Evolutionary conservation across 768 basidiomycete species (phyloP), one percentile per base, ranked within the genome.

Genomic region (Gloeophyllum trabeum): DNA sequence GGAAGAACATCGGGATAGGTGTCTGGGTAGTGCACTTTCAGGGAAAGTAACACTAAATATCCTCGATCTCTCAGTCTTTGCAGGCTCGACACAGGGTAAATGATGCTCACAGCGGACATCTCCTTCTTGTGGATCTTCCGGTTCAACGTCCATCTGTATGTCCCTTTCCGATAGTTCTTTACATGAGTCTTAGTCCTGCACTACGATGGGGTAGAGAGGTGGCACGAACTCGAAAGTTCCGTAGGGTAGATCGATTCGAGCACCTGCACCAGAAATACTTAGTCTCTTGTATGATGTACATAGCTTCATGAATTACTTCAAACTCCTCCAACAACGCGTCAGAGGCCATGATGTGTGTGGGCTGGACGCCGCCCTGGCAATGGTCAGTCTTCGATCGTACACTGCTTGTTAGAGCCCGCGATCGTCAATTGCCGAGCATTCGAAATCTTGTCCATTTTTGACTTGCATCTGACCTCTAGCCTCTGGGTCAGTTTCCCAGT

Each of bases 161-260:
- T 83, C 73, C 52, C 70, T 76, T 56, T 91, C 83, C 51, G 87
- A 89, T 56, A 84, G 56, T 71, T 84, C 94, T 97, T 85, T 52
- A 45, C 52, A 61, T 55, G 61, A 61, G 62, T 58, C 65, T 78
- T 63, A 80, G 74, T 60, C 49, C 43, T 43, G 47, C 55, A 54
- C 50, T 40, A 48, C 49, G 51, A 49, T 51, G 53, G 50, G 56
- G 48, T 46, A 40, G 36, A 42, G 16, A 40, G 30, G 39, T 43
- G 24, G 37, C 46, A 85, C 91, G 57, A 66, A 96, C 93, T 85
- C 54, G 82, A 74, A 44, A 96, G 67, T 61, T 98, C 94, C 49
- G 88, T 82, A 4, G 94, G 90, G 60, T 94, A 98, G 59, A 98
- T 98, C 2, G 90, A 82, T 64, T 94, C 91, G 51, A 97, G 73